A percentile compares a stretch with the other conserved stretches of the same genome.
phyloP scores from a whole-genome alignment of 2,329 filamentous ascomycete genomes.

The Penicillium thymicola region DNA sequence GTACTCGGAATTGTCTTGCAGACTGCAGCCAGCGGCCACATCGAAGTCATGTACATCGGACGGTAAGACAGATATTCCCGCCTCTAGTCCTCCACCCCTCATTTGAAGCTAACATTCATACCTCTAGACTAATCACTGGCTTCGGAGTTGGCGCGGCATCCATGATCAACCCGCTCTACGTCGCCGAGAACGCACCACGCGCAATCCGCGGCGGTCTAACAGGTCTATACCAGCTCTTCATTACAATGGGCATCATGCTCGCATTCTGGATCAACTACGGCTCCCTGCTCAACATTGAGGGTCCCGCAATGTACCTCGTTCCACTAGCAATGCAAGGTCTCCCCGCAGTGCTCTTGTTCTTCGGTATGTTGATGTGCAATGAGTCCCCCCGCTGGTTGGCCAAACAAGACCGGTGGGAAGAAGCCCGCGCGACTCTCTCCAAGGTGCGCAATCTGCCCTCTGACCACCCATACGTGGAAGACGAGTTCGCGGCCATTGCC shows the following conservation, averaged over 20 bases:
- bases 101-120: constrained; percentile 1
- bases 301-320: constrained; percentile 56
- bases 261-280: constrained; percentile 56
- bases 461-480: constrained; percentile 55
- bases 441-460: constrained; percentile 54
- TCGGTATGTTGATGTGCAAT: constrained; percentile 61
- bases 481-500: constrained; percentile 60
- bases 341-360: constrained; percentile 59
- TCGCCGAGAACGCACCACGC: constrained; percentile 59
- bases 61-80: constrained; percentile 44
- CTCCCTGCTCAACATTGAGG: constrained; percentile 46
- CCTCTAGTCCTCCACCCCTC: background rate
- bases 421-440: constrained; percentile 56
- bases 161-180: constrained; percentile 60
- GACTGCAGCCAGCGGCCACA: constrained; percentile 57
- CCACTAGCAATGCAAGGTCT: constrained; percentile 64
- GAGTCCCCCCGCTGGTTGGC: constrained; percentile 68
- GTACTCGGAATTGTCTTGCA: constrained; percentile 64
- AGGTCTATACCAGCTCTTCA: constrained; percentile 60
- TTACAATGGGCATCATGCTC: constrained; percentile 46
- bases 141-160: constrained; percentile 50
- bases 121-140: constrained; percentile 49
- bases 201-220: constrained; percentile 59
- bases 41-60: constrained; percentile 64
- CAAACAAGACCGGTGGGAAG: constrained; percentile 65